phyloP scores from a whole-genome alignment of 129 eudicot genomes.

The Chrysanthemum lavandulifolium region DNA sequence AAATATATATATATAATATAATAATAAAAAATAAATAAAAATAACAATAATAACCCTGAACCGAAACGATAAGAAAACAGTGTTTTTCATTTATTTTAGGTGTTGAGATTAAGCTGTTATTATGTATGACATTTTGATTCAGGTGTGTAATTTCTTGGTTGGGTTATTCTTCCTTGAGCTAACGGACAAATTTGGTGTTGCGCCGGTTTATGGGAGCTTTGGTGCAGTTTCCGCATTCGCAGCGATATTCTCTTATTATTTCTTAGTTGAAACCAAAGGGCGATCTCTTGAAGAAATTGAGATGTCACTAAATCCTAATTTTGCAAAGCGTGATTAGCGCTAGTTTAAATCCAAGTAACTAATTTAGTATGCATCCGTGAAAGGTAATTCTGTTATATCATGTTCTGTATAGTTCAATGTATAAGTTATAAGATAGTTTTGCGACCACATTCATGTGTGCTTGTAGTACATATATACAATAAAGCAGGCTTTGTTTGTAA shows the following conservation, averaged over 20 bases:
- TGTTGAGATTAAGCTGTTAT: constrained; percentile 5
- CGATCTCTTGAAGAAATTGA: constrained; percentile 92
- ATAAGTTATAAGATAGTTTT: background rate
- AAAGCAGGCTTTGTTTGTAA: background rate
- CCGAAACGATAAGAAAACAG: too few species aligned
- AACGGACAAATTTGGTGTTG: constrained; percentile 69
- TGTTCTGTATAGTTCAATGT: constrained; percentile 14
- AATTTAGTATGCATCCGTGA: background rate
- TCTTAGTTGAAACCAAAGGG: constrained; percentile 82
- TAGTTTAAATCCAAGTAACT: background rate
- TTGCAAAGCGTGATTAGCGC: constrained; percentile 22
- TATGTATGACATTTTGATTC: constrained; percentile 20
- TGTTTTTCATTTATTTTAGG: background rate
- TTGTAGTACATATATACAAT: too few species aligned
- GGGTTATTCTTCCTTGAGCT: constrained; percentile 80
- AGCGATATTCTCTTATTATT: constrained; percentile 60
- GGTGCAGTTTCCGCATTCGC: constrained; percentile 70
- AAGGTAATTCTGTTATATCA: background rate
- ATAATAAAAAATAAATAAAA: too few species aligned
- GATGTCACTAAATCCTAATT: constrained; percentile 50
- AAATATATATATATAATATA: too few species aligned
- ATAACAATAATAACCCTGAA: too few species aligned
- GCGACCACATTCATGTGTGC: too few species aligned
- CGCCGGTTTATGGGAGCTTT: constrained; percentile 71
- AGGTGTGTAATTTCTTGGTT: constrained; percentile 80